These are phyloP conservation scores for Sphagnurus paluster DNA, from an alignment of 1,284 basidiomycete genomes.

Conservation along the genomic window DNA sequence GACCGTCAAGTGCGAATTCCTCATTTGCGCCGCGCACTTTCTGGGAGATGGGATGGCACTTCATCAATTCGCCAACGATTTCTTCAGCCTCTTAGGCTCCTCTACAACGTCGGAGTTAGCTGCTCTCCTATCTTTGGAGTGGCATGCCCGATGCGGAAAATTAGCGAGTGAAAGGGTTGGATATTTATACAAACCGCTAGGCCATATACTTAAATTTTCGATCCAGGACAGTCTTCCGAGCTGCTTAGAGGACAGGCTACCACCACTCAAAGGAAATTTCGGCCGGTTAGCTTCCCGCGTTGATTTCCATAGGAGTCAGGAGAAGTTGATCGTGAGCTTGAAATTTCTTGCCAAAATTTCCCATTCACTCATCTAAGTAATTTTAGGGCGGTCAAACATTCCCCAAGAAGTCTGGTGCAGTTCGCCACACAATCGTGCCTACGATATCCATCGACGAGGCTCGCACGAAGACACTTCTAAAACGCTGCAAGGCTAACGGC, in stretches of 20 bases:
- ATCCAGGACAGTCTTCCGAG: conserved; percentile 44
- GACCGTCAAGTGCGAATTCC: conserved; percentile 45
- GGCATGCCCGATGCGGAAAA: conserved; percentile 39
- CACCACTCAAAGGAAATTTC: conserved; percentile 36
- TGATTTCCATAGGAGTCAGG: conserved; percentile 55
- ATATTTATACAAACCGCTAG: too few species aligned
- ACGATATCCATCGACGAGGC: conserved; percentile 57
- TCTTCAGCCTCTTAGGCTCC: conserved; percentile 60
- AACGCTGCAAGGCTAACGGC: conserved; percentile 64
- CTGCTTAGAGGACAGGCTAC: conserved; percentile 55
- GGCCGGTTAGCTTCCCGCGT: conserved; percentile 47
- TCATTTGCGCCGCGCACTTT: conserved; percentile 73
- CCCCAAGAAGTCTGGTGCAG: conserved; percentile 43
- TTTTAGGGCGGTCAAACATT: conserved; percentile 68
- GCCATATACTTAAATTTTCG: neutral
- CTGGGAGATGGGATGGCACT: conserved; percentile 80
- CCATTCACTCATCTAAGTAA: neutral
- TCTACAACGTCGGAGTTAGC: conserved; percentile 43
- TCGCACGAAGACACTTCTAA: conserved; percentile 59
- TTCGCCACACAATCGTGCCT: conserved; percentile 65
- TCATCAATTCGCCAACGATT: conserved; percentile 73
- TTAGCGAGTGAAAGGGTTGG: conserved; percentile 16
- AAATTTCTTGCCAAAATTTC: neutral
- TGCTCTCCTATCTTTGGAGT: conserved; percentile 46
- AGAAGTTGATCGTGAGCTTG: conserved; percentile 44